phyloP scores from a whole-genome alignment of 805 yeast species.

The Candida ficus region DNA sequence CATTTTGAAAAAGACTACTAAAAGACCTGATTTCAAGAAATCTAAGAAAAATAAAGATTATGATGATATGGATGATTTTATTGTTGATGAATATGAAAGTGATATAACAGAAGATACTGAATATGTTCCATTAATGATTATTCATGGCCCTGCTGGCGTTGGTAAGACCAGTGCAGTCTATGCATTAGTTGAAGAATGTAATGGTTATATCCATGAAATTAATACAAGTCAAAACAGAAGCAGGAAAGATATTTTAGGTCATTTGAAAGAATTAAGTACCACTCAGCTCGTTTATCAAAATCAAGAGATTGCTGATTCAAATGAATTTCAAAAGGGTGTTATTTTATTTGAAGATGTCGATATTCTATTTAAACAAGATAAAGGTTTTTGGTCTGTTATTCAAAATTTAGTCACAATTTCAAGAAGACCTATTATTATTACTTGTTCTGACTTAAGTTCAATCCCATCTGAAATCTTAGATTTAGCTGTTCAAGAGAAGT shows the following conservation, averaged over 20 bases:
- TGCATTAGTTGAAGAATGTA: constrained; percentile 54
- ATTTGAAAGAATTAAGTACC: constrained; percentile 74
- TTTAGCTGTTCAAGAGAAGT: constrained; percentile 36
- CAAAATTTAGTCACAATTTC: constrained; percentile 54
- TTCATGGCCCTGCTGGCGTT: constrained; percentile 66
- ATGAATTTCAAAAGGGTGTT: constrained; percentile 50
- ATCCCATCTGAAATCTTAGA: constrained; percentile 47
- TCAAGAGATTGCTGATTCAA: constrained; percentile 13
- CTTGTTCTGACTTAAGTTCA: constrained; percentile 46
- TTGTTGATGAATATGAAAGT: constrained; percentile 25
- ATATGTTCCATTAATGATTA: constrained; percentile 58
- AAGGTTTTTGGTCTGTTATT: constrained; percentile 73
- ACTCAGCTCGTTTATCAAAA: constrained; percentile 66
- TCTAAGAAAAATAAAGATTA: constrained; percentile 20
- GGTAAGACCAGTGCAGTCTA: constrained; percentile 77
- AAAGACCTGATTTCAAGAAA: constrained; percentile 29
- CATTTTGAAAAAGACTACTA: constrained; percentile 29
- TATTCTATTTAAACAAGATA: constrained; percentile 67
- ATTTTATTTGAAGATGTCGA: constrained; percentile 86
- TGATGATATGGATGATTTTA: constrained; percentile 24
- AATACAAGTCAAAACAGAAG: constrained; percentile 72
- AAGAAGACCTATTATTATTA: constrained; percentile 65
- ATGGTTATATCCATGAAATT: constrained; percentile 76
- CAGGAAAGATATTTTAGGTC: constrained; percentile 60
- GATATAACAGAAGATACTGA: constrained; percentile 23